Base-by-base conservation (phyloP, 2,329 filamentous ascomycete species). In the Phoma sp. region DNA sequence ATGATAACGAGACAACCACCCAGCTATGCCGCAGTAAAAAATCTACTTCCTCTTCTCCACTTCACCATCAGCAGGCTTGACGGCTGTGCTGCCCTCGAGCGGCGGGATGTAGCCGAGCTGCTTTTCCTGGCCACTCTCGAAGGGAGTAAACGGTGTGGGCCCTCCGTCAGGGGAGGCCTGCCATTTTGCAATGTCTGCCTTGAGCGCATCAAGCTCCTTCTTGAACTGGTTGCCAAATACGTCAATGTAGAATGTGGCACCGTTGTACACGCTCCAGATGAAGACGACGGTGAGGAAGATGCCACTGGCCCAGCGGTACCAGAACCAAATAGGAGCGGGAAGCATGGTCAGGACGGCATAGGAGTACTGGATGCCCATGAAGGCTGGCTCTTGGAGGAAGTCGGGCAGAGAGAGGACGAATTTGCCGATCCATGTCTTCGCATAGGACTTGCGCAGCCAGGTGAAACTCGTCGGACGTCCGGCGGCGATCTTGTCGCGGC, bases 161-260 rank as follows among this genome's bases (percentile, higher is more conserved):
- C 47, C 47, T 3, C 65, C 68, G 15, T 69, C 67, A 1, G 72
- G 72, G 2, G 65, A 69, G 1, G 65, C 69, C 74, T 96, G 92
- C 91, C 92, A 96, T 73, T 92, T 93, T 38, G 88, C 84, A 7
- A 99, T 92, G 69, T 99, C 95, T 49, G 86, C 86, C 76, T 90
- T 93, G 78, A 99, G 84, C 46, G 88, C 84, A 72, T 99, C 93
- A 11, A 99, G 82, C 75, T 99, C 95, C 71, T 93, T 96, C 80
- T 99, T 92, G 81, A 99, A 98, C 2, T 93, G 87, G 67, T 91
- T 96, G 47, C 96, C 95, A 73, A 98, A 99, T 1, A 98, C 91
- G 67, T 99, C 95, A 69, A 99, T 98, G 76, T 99, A 99, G 76
- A 90, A 99, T 0, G 93, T 98, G 15, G 95, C 92, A 26, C 95